These are phyloP conservation scores for Candida jianshihensis DNA, from an alignment of 805 yeast genomes.

Conservation along the genomic window DNA sequence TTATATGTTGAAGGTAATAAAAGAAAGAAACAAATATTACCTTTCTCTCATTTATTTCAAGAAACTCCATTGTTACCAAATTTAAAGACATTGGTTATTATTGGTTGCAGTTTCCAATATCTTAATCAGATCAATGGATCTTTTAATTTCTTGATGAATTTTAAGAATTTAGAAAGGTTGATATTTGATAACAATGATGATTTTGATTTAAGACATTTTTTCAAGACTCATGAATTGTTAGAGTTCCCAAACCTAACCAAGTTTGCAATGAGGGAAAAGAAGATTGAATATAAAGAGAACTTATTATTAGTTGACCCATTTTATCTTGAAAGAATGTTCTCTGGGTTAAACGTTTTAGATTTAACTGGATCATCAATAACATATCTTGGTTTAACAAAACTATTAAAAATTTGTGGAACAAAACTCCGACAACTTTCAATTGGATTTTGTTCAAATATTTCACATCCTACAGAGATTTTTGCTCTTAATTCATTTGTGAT, in stretches of 20 bases:
- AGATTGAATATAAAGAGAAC: constrained; percentile 12
- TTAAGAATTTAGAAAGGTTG: constrained; percentile 11
- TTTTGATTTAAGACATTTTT: constrained; percentile 12
- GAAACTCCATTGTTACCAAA: constrained; percentile 11
- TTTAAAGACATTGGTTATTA: constrained; percentile 11
- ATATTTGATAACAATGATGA: constrained; percentile 17
- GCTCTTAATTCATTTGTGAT: not conserved
- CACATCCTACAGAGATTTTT: not conserved
- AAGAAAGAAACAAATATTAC: constrained; percentile 13
- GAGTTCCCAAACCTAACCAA: constrained; percentile 6
- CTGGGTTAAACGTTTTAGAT: constrained; percentile 11
- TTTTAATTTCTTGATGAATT: constrained; percentile 18
- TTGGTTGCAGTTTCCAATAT: constrained; percentile 16
- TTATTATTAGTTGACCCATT: constrained; percentile 7
- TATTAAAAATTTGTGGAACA: constrained; percentile 10
- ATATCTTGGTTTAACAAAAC: constrained; percentile 13
- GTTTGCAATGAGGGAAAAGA: constrained; percentile 16
- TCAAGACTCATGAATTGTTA: constrained; percentile 14
- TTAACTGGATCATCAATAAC: constrained; percentile 21
- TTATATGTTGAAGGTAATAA: constrained; percentile 14
- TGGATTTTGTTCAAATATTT: constrained; percentile 17
- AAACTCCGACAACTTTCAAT: constrained; percentile 11
- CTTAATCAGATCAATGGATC: constrained; percentile 12
- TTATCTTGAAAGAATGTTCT: constrained; percentile 12
- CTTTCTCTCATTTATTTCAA: constrained; percentile 16